Percentiles rank a stretch among this genome's conserved stretches.
Conservation (phyloP, 2,329 filamentous ascomycete species). For the Fusarium sp. region DNA sequence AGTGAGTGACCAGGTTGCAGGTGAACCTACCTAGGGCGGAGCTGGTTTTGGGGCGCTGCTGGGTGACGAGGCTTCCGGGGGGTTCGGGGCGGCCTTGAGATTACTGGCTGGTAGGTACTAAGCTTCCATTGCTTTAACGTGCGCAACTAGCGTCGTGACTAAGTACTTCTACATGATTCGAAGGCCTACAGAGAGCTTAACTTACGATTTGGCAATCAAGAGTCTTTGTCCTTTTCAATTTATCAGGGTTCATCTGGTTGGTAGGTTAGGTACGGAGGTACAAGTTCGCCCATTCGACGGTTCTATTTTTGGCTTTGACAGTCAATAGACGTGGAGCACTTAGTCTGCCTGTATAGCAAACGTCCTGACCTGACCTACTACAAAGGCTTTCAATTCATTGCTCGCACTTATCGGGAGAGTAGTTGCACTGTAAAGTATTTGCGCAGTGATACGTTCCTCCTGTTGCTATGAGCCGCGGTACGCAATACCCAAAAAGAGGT, state of each 20-base stretch:
- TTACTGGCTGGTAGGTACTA: too few relatives aligned
- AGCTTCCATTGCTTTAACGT: background rate
- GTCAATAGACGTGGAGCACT: background rate
- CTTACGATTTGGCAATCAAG: background rate
- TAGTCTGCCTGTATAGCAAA: background rate
- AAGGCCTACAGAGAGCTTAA: background rate
- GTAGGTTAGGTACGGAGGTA: background rate
- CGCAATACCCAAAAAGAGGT: constrained; percentile 16
- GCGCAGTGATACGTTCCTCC: background rate
- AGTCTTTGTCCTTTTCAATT: background rate
- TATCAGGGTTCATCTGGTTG: background rate
- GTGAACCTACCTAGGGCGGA: constrained; percentile 10
- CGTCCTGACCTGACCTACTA: background rate
- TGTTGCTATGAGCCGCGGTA: background rate
- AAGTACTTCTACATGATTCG: constrained; percentile 8
- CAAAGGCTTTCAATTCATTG: background rate
- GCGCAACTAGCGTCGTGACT: constrained; percentile 1
- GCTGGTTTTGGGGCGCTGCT: constrained; percentile 32
- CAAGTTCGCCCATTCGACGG: background rate
- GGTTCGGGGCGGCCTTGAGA: constrained; percentile 12
- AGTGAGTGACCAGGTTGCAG: constrained; percentile 34
- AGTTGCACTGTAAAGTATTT: background rate
- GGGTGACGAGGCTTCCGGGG: constrained; percentile 43
- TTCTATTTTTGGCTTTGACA: background rate
- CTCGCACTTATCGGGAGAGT: background rate